Evolutionary conservation across 1,284 basidiomycete genomes (phyloP), one percentile per base, ranked within the genome.

Genomic region (Tilletia caries): DNA sequence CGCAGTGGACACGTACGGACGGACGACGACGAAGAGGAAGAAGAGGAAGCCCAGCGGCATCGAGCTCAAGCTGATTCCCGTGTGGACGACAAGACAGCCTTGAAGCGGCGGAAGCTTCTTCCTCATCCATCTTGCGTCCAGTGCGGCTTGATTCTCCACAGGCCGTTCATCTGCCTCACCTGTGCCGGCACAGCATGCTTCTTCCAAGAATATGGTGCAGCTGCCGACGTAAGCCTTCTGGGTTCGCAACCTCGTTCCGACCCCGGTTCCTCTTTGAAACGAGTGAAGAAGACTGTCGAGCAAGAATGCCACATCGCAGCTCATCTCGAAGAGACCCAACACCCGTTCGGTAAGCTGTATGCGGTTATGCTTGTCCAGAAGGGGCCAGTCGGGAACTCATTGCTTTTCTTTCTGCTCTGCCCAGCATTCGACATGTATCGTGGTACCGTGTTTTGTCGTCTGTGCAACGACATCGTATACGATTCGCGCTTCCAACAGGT

Each of bases 161-260:
- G 78, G 5, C 82, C 82, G 0, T 83, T 77, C 66, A 69, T 83
- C 66, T 83, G 82, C 68, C 67, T 83, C 18, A 70, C 76, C 33
- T 82, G 79, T 69, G 79, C 79, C 6, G 70, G 67, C 50, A 73
- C 74, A 1, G 80, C 70, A 13, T 82, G 81, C 70, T 79, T 81
- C 69, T 75, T 65, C 58, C 71, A 8, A 67, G 69, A 75, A 58
- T 67, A 32, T 44, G 58, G 58, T 13, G n/a, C 58, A 12, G 58
- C 58, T 10, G 58, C 58, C 10, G 33, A 33, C 18, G 29, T 33
- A 34, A 29, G 58, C n/a, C 27, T 62, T 29, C 32, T 64, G 37
- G 37, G 18, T 20, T 8, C 25, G 33, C 62, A 20, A 46, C 65
- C 18, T 44, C 68, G 37, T 15, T 6, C 10, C 37, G 37, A 41